Percentiles rank a stretch among this genome's conserved stretches.
Evolutionary conservation across 306 rosid genomes (phyloP).

Genomic region (Dryas drummondii): DNA sequence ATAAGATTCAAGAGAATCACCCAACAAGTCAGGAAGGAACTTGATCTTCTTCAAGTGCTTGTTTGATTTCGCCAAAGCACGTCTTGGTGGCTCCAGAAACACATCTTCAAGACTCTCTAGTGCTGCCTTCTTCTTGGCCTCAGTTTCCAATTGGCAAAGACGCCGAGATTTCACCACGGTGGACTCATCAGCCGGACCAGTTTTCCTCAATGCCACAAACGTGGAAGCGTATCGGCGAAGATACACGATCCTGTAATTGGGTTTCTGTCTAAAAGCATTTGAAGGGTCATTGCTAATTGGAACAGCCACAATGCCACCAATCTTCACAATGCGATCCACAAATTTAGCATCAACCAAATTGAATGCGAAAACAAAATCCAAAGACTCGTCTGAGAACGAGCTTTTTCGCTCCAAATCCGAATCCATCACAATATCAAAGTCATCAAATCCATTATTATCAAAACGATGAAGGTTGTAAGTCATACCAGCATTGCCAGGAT

Average conservation of each 20-base stretch:
- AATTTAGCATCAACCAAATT: conserved; percentile 40
- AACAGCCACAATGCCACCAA: conserved; percentile 59
- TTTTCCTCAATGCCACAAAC: conserved; percentile 54
- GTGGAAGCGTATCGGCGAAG: conserved; percentile 39
- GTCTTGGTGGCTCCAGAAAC: conserved; percentile 53
- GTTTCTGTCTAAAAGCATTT: conserved; percentile 25
- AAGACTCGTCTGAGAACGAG: conserved; percentile 39
- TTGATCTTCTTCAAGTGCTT: conserved; percentile 46
- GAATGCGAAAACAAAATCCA: conserved; percentile 52
- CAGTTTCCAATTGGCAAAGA: conserved; percentile 34
- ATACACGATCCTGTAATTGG: conserved; percentile 52
- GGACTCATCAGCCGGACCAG: conserved; percentile 5
- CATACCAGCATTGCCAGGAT: conserved; percentile 30
- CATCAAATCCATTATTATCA: conserved; percentile 24
- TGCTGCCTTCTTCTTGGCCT: conserved; percentile 21
- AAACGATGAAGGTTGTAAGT: conserved; percentile 8
- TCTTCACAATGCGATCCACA: conserved; percentile 47
- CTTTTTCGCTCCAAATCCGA: conserved; percentile 40
- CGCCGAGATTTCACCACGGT: conserved; percentile 20
- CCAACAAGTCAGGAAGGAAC: conserved; percentile 57
- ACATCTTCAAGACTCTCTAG: conserved; percentile 50
- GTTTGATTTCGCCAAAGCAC: conserved; percentile 21
- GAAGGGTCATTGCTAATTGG: conserved; percentile 40
- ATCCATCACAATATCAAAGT: conserved; percentile 33
- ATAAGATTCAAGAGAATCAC: conserved; percentile 46